Evolutionary conservation across 2,329 filamentous ascomycete genomes (phyloP).

Genomic region (Diaporthe citriasiana): DNA sequence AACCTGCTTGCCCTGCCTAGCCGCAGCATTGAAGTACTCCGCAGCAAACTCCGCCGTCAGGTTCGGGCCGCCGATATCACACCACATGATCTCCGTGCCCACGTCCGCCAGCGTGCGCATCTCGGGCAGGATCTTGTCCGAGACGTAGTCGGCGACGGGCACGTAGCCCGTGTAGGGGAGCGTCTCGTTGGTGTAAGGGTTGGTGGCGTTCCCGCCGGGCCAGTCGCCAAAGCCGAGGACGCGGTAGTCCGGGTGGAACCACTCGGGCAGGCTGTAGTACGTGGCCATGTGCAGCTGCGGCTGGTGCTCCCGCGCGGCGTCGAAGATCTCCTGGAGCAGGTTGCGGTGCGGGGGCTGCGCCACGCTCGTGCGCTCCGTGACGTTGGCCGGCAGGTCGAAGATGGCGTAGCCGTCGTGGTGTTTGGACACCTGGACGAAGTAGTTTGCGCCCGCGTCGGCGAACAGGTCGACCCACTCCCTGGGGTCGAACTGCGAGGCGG

Average conservation of each 20-base stretch:
- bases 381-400: conserved; percentile 57
- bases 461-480: conserved; percentile 54
- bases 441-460: conserved; percentile 53
- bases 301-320: conserved; percentile 58
- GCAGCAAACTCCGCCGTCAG: conserved; percentile 58
- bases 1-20: conserved; percentile 41
- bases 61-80: conserved; percentile 61
- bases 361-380: conserved; percentile 57
- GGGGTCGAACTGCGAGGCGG: conserved; percentile 40
- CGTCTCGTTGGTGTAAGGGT: conserved; percentile 58
- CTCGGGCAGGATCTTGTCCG: conserved; percentile 58
- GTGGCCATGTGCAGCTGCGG: conserved; percentile 58
- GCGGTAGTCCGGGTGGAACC: conserved; percentile 60
- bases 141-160: conserved; percentile 56
- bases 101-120: conserved; percentile 59
- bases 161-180: conserved; percentile 61
- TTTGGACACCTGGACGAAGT: conserved; percentile 56
- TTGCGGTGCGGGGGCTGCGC: conserved; percentile 56
- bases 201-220: conserved; percentile 58
- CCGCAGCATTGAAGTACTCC: conserved; percentile 58
- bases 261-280: conserved; percentile 62
- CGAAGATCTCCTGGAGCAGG: conserved; percentile 58
- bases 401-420: conserved; percentile 63
- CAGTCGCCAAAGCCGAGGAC: conserved; percentile 56
- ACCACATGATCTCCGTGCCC: conserved; percentile 63